phyloP scores from a whole-genome alignment of 2,329 filamentous ascomycete genomes.

The Ophiobolus disseminans region DNA sequence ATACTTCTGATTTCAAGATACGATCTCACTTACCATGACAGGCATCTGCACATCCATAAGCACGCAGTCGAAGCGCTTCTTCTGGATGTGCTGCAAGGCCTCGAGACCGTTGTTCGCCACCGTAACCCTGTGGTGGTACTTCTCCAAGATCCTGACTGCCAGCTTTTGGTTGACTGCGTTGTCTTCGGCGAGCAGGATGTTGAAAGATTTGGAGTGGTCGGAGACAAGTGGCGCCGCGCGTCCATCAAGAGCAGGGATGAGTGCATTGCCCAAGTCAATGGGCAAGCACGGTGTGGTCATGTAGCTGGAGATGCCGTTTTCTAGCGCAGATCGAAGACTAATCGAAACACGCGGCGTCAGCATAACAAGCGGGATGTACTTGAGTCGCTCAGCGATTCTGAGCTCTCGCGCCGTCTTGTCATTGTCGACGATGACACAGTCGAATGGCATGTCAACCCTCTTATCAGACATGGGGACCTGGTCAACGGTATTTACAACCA shows the following conservation, averaged over 20 bases:
- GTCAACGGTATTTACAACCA: conserved; percentile 80
- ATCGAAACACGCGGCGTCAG: conserved; percentile 89
- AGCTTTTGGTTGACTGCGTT: conserved; percentile 97
- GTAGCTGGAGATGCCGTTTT: conserved; percentile 97
- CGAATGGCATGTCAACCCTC: conserved; percentile 69
- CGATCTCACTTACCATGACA: conserved; percentile 75
- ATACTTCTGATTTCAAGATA: not conserved
- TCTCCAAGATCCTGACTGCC: conserved; percentile 95
- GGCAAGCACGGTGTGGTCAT: conserved; percentile 97
- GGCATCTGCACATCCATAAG: conserved; percentile 99
- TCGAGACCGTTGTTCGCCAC: conserved; percentile 96
- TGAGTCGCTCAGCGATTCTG: conserved; percentile 90
- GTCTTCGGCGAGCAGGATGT: conserved; percentile 94
- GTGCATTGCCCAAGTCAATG: conserved; percentile 93
- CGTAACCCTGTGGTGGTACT: conserved; percentile 90
- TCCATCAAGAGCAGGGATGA: conserved; percentile 94
- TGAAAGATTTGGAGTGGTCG: conserved; percentile 93
- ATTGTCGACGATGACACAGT: conserved; percentile 95
- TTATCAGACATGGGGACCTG: conserved; percentile 65
- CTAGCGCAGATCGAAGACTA: conserved; percentile 89
- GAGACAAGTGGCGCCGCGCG: conserved; percentile 88
- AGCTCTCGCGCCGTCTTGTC: conserved; percentile 87
- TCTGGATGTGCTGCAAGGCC: conserved; percentile 89
- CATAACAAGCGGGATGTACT: conserved; percentile 95
- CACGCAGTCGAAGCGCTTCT: conserved; percentile 92